A percentile compares a stretch with the other conserved stretches of the same genome.
Conservation (phyloP, 1,284 basidiomycete genomes). For the Leccinum subfulvum region DNA sequence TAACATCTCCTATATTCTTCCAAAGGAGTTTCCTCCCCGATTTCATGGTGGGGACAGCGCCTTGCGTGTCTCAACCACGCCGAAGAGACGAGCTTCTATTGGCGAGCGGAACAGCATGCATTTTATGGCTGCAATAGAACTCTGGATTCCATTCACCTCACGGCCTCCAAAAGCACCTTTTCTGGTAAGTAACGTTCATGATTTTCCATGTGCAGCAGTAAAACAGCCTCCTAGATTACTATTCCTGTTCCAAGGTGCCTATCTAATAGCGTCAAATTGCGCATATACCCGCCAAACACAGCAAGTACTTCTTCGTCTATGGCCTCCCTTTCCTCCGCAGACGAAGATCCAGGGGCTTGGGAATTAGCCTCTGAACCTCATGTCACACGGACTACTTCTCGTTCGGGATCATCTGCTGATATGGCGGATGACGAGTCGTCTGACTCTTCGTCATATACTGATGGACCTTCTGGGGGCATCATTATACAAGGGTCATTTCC, state of each 20-base stretch:
- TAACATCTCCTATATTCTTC: conserved; percentile 71
- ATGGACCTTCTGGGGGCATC: conserved; percentile 58
- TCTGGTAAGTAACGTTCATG: conserved; percentile 46
- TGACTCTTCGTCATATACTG: conserved; percentile 54
- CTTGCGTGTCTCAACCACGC: conserved; percentile 32
- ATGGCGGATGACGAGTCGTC: conserved; percentile 81
- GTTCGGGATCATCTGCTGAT: conserved; percentile 59
- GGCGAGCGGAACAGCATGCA: conserved; percentile 56
- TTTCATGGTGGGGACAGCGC: conserved; percentile 37
- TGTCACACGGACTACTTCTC: conserved; percentile 58
- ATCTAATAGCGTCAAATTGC: conserved; percentile 69
- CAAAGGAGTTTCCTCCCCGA: conserved; percentile 64
- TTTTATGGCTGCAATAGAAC: conserved; percentile 75
- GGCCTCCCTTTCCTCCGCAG: conserved; percentile 71
- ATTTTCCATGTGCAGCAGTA: not conserved
- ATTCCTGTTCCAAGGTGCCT: conserved; percentile 75
- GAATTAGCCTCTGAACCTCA: conserved; percentile 75
- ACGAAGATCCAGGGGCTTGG: conserved; percentile 67
- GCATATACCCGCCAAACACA: conserved; percentile 59
- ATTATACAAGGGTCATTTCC: conserved; percentile 77
- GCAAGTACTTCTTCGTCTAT: conserved; percentile 55
- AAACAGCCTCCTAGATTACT: conserved; percentile 50
- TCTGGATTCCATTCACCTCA: conserved; percentile 68
- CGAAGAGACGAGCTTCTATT: conserved; percentile 51
- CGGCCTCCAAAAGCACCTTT: conserved; percentile 69